A percentile compares a stretch with the other conserved stretches of the same genome.
Evolutionary conservation across 108 stramenopile genomes (phyloP).

Genomic region (Phaeodactylum tricornutum): DNA sequence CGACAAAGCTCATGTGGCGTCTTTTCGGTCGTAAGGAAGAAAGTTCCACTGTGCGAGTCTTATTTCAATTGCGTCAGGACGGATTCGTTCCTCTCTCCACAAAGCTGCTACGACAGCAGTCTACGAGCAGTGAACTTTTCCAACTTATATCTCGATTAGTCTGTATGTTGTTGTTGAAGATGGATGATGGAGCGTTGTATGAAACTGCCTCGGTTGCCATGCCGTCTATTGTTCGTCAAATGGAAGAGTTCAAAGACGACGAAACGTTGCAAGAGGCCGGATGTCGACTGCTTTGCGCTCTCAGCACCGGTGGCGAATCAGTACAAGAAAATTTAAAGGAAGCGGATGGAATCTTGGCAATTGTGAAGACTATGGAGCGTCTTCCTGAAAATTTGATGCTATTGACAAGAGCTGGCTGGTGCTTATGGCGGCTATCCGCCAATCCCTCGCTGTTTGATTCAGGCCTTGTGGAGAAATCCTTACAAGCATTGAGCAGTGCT

Average conservation of each 20-base stretch:
- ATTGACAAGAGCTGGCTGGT: too few species aligned
- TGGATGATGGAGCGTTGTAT: not conserved
- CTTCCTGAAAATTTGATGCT: too few species aligned
- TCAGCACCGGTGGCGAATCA: not conserved
- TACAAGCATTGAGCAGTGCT: too few species aligned
- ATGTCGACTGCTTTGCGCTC: not conserved
- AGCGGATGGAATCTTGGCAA: not conserved
- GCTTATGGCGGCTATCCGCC: too few species aligned
- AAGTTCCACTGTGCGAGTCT: not conserved
- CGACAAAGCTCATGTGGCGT: slow-evolving; percentile 17
- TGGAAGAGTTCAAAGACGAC: not conserved
- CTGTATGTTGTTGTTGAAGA: not conserved
- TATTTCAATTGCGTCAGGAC: slow-evolving; percentile 4
- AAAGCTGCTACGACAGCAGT: slow-evolving; percentile 3
- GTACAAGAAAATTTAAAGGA: not conserved
- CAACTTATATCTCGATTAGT: not conserved
- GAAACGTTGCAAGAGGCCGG: not conserved
- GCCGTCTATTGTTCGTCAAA: not conserved
- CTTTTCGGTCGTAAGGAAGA: slow-evolving; percentile 8
- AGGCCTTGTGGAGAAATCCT: too few species aligned
- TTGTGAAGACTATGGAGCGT: not conserved
- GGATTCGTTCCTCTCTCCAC: slow-evolving; percentile 1
- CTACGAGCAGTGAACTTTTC: slow-evolving; percentile 3
- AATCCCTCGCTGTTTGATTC: too few species aligned
- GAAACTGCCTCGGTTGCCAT: not conserved